Evolutionary conservation across 2,329 filamentous ascomycete species (phyloP), one percentile per base, ranked within the genome.

Genomic region (Fusarium pseudoanthophilum): DNA sequence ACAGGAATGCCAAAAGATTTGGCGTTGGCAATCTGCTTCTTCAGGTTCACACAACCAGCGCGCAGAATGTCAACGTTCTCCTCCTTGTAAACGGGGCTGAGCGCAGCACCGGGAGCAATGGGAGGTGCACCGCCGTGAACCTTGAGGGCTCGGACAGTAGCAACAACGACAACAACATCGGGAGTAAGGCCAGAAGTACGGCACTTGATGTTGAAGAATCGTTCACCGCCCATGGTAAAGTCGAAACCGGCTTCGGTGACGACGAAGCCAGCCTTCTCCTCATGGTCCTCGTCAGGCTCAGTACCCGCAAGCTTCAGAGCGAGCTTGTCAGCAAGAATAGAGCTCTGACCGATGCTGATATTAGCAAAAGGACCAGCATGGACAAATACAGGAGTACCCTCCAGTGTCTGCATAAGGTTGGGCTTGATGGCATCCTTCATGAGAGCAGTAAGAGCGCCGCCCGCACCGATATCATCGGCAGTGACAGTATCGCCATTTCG

Each of bases 131-230:
- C 96, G 60, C 96, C 96, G 83, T 99, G 96, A 8, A 98, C 95
- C 88, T 99, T 99, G 73, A 99, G 88, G 11, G 96, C 96, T 76
- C 96, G 92, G 51, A 99, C 93, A 5, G 96, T 99, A 30, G 96
- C 95, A 42, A 99, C 96, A 67, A 99, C 92, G 49, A 99, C 94
- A 11, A 97, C 95, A 4, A 95, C 94, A 79, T 99, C 96, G 4
- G 96, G 96, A 5, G 94, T 90, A 51, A 99, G 91, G 30, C 95
- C 95, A 11, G 95, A 98, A 15, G 95, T 93, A 69, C 96, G 93
- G 86, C 96, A 98, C 88, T 99, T 99, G 88, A 99, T 98, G 87
- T 99, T 98, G 91, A 99, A 98, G 89, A 99, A 99, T 59, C 96
- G 93, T 88, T 99, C 96, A 72, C 96, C 96, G 74, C 96, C 96